Conservation (phyloP, 2,329 filamentous ascomycete genomes). For the Tolypocladium pustulatum region DNA sequence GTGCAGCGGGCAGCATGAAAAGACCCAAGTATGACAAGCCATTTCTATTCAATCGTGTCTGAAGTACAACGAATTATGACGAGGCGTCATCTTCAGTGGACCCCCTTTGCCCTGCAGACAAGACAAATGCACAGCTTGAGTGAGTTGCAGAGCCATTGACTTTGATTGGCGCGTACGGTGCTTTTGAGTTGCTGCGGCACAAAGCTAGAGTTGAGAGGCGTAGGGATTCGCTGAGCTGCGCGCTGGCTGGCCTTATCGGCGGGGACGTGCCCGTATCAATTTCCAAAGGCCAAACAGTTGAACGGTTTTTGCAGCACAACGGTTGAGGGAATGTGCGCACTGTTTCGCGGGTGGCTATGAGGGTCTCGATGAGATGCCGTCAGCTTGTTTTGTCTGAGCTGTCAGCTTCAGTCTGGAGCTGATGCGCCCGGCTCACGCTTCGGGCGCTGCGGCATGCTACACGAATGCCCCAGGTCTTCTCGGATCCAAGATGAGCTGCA, state of each 20-base stretch:
- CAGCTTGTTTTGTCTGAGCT: background rate
- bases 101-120: background rate
- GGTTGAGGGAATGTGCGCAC: background rate
- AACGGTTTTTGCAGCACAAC: background rate
- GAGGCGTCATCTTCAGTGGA: background rate
- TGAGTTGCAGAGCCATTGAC: background rate
- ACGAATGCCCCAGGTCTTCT: no score
- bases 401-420: background rate
- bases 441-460: no score
- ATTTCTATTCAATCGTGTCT: background rate
- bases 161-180: background rate
- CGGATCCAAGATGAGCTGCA: no score
- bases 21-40: background rate
- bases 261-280: background rate
- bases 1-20: constrained; percentile 14
- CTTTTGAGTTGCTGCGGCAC: background rate
- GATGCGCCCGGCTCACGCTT: background rate
- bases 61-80: background rate
- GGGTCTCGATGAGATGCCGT: background rate
- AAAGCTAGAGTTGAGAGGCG: background rate
- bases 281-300: background rate
- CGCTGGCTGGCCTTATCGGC: background rate
- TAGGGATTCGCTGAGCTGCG: background rate
- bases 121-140: background rate
- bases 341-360: background rate